A percentile compares a stretch with the other conserved stretches of the same genome.
Evolutionary conservation across 805 yeast genomes (phyloP).

Genomic region (Ogataea minuta): DNA sequence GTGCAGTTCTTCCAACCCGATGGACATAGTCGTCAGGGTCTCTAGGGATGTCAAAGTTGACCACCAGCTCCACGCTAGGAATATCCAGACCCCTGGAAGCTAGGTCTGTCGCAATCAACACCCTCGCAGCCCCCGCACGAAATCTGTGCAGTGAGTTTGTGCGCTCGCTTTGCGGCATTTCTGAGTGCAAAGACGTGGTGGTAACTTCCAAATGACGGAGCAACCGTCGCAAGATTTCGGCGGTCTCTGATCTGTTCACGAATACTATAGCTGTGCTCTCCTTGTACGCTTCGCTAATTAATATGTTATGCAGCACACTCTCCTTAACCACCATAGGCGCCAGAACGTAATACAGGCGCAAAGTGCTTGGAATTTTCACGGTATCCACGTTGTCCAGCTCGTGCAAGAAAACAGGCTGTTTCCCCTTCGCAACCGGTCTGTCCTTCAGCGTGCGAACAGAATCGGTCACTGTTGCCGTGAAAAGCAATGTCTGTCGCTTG

Average conservation of each 20-base stretch:
- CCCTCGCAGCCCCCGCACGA: constrained; percentile 91
- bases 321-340: constrained; percentile 89
- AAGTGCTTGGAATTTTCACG: constrained; percentile 75
- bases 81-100: constrained; percentile 90
- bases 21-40: constrained; percentile 84
- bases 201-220: constrained; percentile 70
- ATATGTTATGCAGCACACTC: constrained; percentile 71
- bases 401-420: constrained; percentile 62
- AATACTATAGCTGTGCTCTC: constrained; percentile 79
- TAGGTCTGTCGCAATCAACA: constrained; percentile 90
- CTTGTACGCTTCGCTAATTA: constrained; percentile 59
- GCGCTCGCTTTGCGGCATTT: constrained; percentile 91
- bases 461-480: constrained; percentile 95
- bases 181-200: constrained; percentile 89
- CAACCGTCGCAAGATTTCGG: constrained; percentile 81
- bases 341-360: constrained; percentile 63
- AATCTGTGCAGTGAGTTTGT: constrained; percentile 89
- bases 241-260: constrained; percentile 87
- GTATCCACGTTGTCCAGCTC: constrained; percentile 73
- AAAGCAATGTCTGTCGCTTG: constrained; percentile 80
- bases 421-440: constrained; percentile 52
- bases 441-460: constrained; percentile 80
- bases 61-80: constrained; percentile 73
- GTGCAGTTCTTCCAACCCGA: constrained; percentile 94
- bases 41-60: constrained; percentile 78